Conservation (phyloP, 139 green algal genomes). For the Chlorella sp. region DNA sequence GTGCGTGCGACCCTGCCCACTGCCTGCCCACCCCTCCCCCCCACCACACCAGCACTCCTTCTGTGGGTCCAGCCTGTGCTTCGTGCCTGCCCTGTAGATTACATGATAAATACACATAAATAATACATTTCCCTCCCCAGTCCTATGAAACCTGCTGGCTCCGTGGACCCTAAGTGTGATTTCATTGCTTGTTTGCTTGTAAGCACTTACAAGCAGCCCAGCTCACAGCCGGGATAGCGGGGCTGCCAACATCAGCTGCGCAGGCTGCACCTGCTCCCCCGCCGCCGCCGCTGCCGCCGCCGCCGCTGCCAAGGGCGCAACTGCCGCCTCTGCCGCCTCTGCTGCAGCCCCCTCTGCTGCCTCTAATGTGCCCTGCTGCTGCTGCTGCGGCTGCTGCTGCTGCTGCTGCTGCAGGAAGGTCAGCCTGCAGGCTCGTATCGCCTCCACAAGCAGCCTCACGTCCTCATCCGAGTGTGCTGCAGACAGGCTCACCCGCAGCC, state of each 20-base stretch:
- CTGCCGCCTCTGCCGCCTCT: not conserved
- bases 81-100: no score
- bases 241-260: not conserved
- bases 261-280: not conserved
- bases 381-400: not conserved
- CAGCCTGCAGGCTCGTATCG: constrained; percentile 42
- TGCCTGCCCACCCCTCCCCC: no score
- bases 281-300: not conserved
- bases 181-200: no score
- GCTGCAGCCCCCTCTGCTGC: not conserved
- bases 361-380: not conserved
- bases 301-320: not conserved
- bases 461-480: constrained; percentile 73
- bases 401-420: not conserved
- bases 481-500: constrained; percentile 83
- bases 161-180: no score
- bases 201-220: no score
- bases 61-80: no score
- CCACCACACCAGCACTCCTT: no score
- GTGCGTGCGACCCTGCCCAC: no score
- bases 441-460: constrained; percentile 63
- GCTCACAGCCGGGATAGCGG: not conserved
- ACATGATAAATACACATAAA: no score
- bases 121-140: no score
- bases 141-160: no score